A percentile compares a stretch with the other conserved stretches of the same genome.
Evolutionary conservation across 768 basidiomycete genomes (phyloP).

Genomic region (Hypholoma sublateritium): DNA sequence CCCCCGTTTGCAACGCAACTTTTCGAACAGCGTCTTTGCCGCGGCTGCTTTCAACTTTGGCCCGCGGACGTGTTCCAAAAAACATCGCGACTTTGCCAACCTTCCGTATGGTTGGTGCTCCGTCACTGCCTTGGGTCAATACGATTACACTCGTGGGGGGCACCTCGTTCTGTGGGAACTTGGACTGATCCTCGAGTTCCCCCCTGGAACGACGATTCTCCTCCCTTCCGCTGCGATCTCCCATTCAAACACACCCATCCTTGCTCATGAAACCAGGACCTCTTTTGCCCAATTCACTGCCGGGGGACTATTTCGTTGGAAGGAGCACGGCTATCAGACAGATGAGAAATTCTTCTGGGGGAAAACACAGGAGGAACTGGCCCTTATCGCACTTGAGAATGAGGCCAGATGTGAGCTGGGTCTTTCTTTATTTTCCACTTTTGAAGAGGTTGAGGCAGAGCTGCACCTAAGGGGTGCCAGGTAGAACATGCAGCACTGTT

Average conservation of each 20-base stretch:
- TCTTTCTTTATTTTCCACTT: too few relatives aligned
- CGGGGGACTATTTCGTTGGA: neutral
- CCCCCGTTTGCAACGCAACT: neutral
- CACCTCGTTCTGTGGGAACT: conserved; percentile 1
- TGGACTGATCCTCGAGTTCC: neutral
- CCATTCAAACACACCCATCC: conserved; percentile 9
- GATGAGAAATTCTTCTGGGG: too few relatives aligned
- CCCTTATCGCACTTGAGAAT: too few relatives aligned
- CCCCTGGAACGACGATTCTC: neutral
- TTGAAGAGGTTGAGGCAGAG: too few relatives aligned
- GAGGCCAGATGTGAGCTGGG: too few relatives aligned
- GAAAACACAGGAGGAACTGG: too few relatives aligned
- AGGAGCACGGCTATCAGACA: neutral
- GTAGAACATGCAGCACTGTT: too few relatives aligned
- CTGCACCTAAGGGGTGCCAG: too few relatives aligned
- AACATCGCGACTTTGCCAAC: neutral
- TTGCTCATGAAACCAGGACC: conserved; percentile 9
- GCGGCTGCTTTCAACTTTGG: neutral
- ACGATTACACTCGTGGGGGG: neutral
- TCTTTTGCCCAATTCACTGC: conserved; percentile 12
- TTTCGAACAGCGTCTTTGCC: neutral
- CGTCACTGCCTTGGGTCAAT: neutral
- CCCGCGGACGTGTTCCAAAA: neutral
- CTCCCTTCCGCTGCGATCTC: neutral
- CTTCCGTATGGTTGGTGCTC: neutral